Conservation (phyloP, 2,329 filamentous ascomycete species). For the Byssoonygena ceratinophila region DNA sequence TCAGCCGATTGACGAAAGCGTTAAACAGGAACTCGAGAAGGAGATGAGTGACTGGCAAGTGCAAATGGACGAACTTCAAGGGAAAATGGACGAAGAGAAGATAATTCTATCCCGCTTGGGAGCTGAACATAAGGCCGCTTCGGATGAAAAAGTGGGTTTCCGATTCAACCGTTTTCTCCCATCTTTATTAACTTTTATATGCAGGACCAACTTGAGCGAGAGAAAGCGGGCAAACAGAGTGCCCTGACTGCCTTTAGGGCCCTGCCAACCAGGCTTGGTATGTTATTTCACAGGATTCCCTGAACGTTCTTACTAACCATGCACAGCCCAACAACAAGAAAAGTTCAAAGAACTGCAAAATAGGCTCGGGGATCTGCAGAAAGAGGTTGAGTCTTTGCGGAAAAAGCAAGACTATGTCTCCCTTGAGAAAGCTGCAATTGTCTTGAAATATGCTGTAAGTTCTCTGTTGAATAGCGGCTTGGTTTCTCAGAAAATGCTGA, state of each 20-base stretch:
- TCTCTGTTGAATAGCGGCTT: neutral
- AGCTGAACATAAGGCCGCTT: conserved; percentile 20
- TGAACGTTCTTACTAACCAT: conserved; percentile 25
- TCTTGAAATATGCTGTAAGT: conserved; percentile 47
- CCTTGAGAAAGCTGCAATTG: conserved; percentile 47
- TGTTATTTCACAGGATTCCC: too few species aligned
- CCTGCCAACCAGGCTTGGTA: conserved; percentile 62
- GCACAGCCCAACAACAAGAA: conserved; percentile 35
- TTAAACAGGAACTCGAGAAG: conserved; percentile 50
- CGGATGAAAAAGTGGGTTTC: conserved; percentile 35
- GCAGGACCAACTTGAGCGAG: conserved; percentile 33
- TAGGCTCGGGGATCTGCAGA: conserved; percentile 35
- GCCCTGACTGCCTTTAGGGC: conserved; percentile 54
- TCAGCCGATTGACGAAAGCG: conserved; percentile 54
- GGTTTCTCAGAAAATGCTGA: neutral
- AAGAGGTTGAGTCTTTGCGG: conserved; percentile 43
- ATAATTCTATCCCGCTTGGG: conserved; percentile 19
- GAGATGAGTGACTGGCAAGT: conserved; percentile 37
- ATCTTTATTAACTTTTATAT: conserved; percentile 14
- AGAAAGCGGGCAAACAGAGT: conserved; percentile 59
- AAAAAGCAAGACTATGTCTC: conserved; percentile 47
- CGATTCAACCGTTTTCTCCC: neutral
- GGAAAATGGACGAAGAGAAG: conserved; percentile 25
- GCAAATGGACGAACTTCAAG: conserved; percentile 30
- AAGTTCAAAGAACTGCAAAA: conserved; percentile 37